These are phyloP conservation scores for Ophiostoma tasmaniense DNA, from an alignment of 2,329 filamentous ascomycete species.

Conservation along the genomic window DNA sequence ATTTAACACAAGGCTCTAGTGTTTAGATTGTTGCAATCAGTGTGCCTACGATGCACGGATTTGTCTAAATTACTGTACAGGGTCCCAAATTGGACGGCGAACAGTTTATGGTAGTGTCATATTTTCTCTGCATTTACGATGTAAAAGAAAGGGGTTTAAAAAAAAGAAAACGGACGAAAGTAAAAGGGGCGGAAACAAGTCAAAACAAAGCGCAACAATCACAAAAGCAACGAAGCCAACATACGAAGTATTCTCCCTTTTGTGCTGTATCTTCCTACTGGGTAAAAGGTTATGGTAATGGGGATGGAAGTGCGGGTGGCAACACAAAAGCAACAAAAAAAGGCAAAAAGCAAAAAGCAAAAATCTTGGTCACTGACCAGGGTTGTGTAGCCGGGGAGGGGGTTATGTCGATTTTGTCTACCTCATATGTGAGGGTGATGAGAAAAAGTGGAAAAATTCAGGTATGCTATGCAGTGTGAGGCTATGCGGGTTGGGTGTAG, in stretches of 20 bases:
- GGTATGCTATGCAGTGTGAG: neutral
- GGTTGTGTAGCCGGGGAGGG: neutral
- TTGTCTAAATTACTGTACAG: neutral
- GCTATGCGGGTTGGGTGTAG: neutral
- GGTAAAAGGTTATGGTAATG: neutral
- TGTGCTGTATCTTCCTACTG: neutral
- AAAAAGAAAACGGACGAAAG: neutral
- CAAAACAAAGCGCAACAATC: neutral
- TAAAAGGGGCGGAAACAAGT: neutral
- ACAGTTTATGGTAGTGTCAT: neutral
- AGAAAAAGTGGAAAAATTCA: neutral
- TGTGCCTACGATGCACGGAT: neutral
- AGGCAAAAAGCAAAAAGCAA: no score
- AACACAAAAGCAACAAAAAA: neutral
- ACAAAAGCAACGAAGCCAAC: neutral
- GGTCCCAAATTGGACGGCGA: neutral
- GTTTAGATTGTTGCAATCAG: neutral
- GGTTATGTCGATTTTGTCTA: neutral
- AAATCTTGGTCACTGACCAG: neutral
- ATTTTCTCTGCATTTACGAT: neutral
- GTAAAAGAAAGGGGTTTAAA: neutral
- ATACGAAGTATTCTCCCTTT: neutral
- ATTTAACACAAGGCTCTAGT: neutral
- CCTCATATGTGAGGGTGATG: neutral
- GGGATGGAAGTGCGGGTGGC: conserved; percentile 5